These are phyloP conservation scores for Maudiozyma serrabonitensis DNA, from an alignment of 805 yeast genomes.

Conservation along the genomic window DNA sequence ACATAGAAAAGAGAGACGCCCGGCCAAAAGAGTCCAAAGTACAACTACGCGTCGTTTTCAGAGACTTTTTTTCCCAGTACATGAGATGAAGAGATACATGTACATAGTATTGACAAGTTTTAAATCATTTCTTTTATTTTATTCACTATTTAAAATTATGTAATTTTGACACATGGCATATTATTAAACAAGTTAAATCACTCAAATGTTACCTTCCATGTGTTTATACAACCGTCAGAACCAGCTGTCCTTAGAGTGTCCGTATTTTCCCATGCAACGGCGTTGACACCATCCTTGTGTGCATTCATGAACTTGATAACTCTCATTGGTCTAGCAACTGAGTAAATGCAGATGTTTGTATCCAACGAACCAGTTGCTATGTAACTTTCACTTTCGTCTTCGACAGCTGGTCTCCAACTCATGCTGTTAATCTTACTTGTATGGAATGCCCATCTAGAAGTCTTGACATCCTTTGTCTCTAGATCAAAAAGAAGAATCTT, in stretches of 20 bases:
- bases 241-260: slow-evolving; percentile 60
- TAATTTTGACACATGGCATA: background rate
- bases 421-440: slow-evolving; percentile 71
- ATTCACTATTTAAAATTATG: background rate
- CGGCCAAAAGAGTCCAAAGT: too few species aligned
- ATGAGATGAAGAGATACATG: too few species aligned
- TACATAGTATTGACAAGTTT: too few species aligned
- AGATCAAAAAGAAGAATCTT: slow-evolving; percentile 68
- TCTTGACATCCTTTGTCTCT: slow-evolving; percentile 44
- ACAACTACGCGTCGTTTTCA: too few species aligned
- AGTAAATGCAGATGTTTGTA: slow-evolving; percentile 69
- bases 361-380: slow-evolving; percentile 78
- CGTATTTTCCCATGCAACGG: slow-evolving; percentile 55
- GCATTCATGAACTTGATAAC: slow-evolving; percentile 67
- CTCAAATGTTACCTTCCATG: slow-evolving; percentile 42
- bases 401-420: slow-evolving; percentile 46
- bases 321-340: slow-evolving; percentile 68
- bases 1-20: too few species aligned
- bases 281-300: slow-evolving; percentile 80
- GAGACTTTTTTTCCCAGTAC: too few species aligned
- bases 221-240: slow-evolving; percentile 67
- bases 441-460: slow-evolving; percentile 95
- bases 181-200: background rate
- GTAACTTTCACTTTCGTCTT: slow-evolving; percentile 47
- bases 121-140: background rate